Evolutionary conservation across 768 basidiomycete genomes (phyloP).

Genomic region (Myochromella boudieri): DNA sequence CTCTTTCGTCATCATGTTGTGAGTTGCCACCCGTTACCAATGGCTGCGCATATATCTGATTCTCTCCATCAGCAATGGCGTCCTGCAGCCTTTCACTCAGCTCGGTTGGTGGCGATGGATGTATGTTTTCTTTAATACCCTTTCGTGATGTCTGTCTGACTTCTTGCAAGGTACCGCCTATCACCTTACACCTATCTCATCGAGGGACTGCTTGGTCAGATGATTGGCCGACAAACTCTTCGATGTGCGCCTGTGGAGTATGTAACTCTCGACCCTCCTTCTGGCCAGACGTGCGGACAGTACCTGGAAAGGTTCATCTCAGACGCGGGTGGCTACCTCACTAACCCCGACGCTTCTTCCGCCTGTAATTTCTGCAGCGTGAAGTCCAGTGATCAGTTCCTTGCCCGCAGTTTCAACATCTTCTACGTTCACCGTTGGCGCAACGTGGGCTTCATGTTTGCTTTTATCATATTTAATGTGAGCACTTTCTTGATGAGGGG

Average conservation of each 20-base stretch:
- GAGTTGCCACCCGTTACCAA: slow-evolving; percentile 15
- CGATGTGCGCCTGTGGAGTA: slow-evolving; percentile 54
- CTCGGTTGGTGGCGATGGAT: slow-evolving; percentile 72
- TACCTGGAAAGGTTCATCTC: slow-evolving; percentile 54
- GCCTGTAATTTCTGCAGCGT: slow-evolving; percentile 61
- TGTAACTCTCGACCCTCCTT: slow-evolving; percentile 50
- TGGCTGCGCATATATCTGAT: not conserved
- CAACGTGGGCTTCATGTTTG: slow-evolving; percentile 52
- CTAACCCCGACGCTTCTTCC: slow-evolving; percentile 51
- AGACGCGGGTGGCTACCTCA: slow-evolving; percentile 53
- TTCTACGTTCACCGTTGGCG: slow-evolving; percentile 54
- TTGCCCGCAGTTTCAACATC: slow-evolving; percentile 52
- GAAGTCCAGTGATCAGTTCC: slow-evolving; percentile 59
- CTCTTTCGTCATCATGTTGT: slow-evolving; percentile 59
- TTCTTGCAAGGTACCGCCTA: slow-evolving; percentile 30
- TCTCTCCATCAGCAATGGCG: slow-evolving; percentile 46
- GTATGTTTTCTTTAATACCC: slow-evolving; percentile 41
- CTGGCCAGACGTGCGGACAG: slow-evolving; percentile 48
- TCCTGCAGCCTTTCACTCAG: slow-evolving; percentile 57
- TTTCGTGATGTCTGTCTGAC: too few relatives aligned
- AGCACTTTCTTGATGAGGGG: slow-evolving; percentile 20
- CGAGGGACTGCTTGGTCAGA: slow-evolving; percentile 40
- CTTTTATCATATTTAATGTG: slow-evolving; percentile 49
- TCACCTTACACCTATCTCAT: slow-evolving; percentile 60
- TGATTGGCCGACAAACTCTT: slow-evolving; percentile 40